Evolutionary conservation across 441 rosid species (phyloP), one percentile per base, ranked within the genome.

Genomic region (Pelargonium fulgidum): DNA sequence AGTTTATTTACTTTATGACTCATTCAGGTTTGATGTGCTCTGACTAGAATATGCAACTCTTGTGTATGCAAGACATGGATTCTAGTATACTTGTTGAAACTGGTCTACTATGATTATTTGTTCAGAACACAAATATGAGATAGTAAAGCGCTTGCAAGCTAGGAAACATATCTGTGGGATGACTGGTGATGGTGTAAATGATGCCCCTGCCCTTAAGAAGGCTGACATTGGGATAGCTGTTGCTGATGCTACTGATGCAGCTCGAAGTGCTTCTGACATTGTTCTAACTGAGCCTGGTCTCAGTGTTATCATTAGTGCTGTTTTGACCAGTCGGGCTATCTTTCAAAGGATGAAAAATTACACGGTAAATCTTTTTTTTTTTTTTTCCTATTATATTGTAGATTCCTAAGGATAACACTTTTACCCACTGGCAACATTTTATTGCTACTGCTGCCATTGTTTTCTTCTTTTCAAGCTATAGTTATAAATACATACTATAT

Each of bases 211-310:
- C 29, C 85, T 84, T 69, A 82, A 84, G 76, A 82, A 84, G 76
- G 85, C 87, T 12, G 84, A 84, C 72, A 84, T 84, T 70, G 87
- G 87, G 54, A 82, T 84, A 47, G 87, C 85, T 50, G 87, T 84
- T 69, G 87, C 85, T 42, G 87, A 82, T 70, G 85, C 87, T 66
- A 84, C 87, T 69, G 85, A 82, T 70, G 84, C 87, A 41, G 83
- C 87, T 4, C 87, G 85, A 42, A 80, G 83, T 66, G 87, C 87
- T 75, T 84, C 87, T 0, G 87, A 84, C 73, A 82, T 82, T 64
- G 81, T 82, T 74, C 75, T 84, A 20, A 84, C 85, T 0, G 84
- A 84, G 76, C 85, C 87, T 39, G 85, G 85, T 61, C 84, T 84
- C 29, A 81, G 87, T 73, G 85, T 80, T 70, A 84, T 84, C 42